Percentiles rank a stretch among this genome's conserved stretches.
Conservation (phyloP, 495 filamentous ascomycete species). For the Aspergillus nanangensis region DNA sequence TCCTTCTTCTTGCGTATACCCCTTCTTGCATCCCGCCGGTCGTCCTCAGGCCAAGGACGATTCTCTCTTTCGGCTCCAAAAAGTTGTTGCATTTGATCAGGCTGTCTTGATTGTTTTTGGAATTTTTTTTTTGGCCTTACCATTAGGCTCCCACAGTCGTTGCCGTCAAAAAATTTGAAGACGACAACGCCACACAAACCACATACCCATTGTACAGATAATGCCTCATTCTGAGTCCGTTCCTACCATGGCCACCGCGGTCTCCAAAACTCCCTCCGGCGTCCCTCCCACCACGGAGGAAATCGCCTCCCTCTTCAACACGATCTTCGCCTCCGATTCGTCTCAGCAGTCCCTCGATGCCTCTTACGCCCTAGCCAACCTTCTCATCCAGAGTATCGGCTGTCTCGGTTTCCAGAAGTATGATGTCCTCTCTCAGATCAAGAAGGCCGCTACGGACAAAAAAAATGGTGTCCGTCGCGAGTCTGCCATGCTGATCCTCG, state of each 20-base stretch:
- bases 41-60: background rate
- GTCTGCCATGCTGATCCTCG: conserved; percentile 91
- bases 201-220: too few relatives aligned
- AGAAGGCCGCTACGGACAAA: conserved; percentile 90
- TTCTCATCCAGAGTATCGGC: conserved; percentile 74
- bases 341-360: conserved; percentile 86
- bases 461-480: conserved; percentile 84
- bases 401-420: conserved; percentile 70
- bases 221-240: conserved; percentile 67
- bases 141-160: too few relatives aligned
- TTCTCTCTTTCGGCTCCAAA: conserved; percentile 1
- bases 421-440: conserved; percentile 62
- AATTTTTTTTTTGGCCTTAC: conserved; percentile 6
- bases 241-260: conserved; percentile 56
- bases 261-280: conserved; percentile 49
- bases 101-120: conserved; percentile 2
- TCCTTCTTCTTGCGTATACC: conserved; percentile 3
- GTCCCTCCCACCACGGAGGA: conserved; percentile 67
- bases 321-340: conserved; percentile 72
- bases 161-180: too few relatives aligned
- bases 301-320: conserved; percentile 64
- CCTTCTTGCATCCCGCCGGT: background rate
- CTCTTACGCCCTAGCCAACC: conserved; percentile 74
- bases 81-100: conserved; percentile 1
- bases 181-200: too few relatives aligned